These are phyloP conservation scores for Articulospora tetracladia DNA, from an alignment of 495 filamentous ascomycete genomes.

Conservation along the genomic window DNA sequence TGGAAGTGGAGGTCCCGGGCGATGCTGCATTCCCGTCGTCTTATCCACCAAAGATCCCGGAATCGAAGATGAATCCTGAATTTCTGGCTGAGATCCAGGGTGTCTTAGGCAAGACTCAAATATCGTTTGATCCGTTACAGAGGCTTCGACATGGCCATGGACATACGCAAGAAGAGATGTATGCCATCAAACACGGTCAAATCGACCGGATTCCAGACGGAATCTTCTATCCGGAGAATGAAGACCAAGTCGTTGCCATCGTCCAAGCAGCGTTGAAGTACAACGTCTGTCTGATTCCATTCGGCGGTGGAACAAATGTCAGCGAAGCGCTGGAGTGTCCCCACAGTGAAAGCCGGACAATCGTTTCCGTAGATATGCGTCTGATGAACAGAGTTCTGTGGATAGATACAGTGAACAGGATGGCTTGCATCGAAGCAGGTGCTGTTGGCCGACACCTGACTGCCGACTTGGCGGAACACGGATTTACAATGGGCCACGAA, in stretches of 20 bases:
- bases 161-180: slow-evolving; percentile 3
- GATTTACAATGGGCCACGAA: slow-evolving; percentile 3
- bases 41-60: slow-evolving; percentile 1
- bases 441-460: not conserved
- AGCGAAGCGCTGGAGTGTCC: not conserved
- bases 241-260: not conserved
- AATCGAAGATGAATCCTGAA: not conserved
- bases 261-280: not conserved
- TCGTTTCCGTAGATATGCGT: not conserved
- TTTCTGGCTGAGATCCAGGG: not conserved
- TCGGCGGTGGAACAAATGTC: slow-evolving; percentile 4
- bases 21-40: not conserved
- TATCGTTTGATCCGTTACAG: not conserved
- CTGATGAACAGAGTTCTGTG: not conserved
- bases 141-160: not conserved
- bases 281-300: not conserved
- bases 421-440: slow-evolving; percentile 4
- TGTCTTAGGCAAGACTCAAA: not conserved
- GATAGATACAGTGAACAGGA: not conserved
- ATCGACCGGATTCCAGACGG: slow-evolving; percentile 1
- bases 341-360: not conserved
- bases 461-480: not conserved
- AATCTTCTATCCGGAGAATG: not conserved
- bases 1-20: not conserved
- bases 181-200: not conserved